Percentiles rank a stretch among this genome's conserved stretches.
Evolutionary conservation across 31 red algal genomes (phyloP).

Genomic region (Odonthalia washingtoniensis): DNA sequence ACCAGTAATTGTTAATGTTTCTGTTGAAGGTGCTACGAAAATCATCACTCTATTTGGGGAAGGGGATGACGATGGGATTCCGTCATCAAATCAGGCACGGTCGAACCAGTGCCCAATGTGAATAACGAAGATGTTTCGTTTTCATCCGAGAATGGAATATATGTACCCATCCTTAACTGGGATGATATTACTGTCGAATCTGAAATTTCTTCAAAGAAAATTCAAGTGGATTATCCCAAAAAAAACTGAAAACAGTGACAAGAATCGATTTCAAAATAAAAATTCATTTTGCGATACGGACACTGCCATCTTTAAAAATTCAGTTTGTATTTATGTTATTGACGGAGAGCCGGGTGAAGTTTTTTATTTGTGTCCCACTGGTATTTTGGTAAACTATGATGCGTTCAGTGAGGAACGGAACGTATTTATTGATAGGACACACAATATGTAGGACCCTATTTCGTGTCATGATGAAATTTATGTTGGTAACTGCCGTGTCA

Average conservation of each 20-base stretch:
- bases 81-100: neutral
- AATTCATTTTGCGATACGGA: constrained; percentile 16
- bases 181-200: constrained; percentile 44
- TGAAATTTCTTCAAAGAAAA: constrained; percentile 7
- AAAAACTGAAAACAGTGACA: neutral
- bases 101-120: neutral
- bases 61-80: neutral
- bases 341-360: constrained; percentile 69
- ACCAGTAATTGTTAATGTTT: constrained; percentile 58
- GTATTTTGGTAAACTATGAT: constrained; percentile 70
- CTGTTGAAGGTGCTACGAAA: constrained; percentile 86
- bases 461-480: too few species aligned
- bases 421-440: constrained; percentile 54
- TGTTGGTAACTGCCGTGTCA: too few species aligned
- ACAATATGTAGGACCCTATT: too few species aligned
- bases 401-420: constrained; percentile 33
- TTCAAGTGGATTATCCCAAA: neutral
- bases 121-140: neutral
- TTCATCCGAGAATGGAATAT: neutral
- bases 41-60: constrained; percentile 82
- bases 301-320: constrained; percentile 64
- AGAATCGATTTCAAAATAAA: neutral
- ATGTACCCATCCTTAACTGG: constrained; percentile 71
- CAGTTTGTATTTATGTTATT: constrained; percentile 83
- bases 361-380: constrained; percentile 58